Evolutionary conservation across 208 protist genomes (phyloP).

Genomic region (Trypanosomatidae sp.): DNA sequence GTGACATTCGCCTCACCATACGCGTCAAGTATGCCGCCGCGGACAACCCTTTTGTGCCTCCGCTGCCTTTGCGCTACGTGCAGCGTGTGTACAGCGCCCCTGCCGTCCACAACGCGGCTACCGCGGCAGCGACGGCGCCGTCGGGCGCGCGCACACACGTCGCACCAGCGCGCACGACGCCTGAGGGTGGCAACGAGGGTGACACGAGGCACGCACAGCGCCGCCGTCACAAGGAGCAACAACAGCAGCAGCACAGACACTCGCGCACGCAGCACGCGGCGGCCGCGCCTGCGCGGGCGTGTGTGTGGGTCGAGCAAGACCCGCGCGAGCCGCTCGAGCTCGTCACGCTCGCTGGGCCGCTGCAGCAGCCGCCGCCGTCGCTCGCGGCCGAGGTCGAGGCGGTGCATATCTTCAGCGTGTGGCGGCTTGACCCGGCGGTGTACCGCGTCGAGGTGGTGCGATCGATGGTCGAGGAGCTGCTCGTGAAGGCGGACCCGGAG

Average conservation of each 20-base stretch:
- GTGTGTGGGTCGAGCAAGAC: not conserved
- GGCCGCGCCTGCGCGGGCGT: too few relatives aligned
- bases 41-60: slow-evolving; percentile 73
- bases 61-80: slow-evolving; percentile 51
- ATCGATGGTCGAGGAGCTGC: slow-evolving; percentile 86
- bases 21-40: slow-evolving; percentile 84
- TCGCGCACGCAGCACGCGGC: not conserved
- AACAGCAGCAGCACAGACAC: not conserved
- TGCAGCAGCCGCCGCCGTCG: slow-evolving; percentile 14
- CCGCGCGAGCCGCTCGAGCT: slow-evolving; percentile 1
- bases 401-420: slow-evolving; percentile 74
- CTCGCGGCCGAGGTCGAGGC: slow-evolving; percentile 72
- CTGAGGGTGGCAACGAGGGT: too few relatives aligned
- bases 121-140: too few relatives aligned
- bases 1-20: slow-evolving; percentile 79
- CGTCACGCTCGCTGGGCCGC: not conserved
- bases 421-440: slow-evolving; percentile 71
- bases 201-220: too few relatives aligned
- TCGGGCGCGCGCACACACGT: too few relatives aligned
- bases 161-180: too few relatives aligned
- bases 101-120: too few relatives aligned
- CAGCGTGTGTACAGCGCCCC: slow-evolving; percentile 13
- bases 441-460: slow-evolving; percentile 70
- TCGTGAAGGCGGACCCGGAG: slow-evolving; percentile 84
- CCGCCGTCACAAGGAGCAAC: not conserved